Base-by-base conservation (phyloP, 257 asterid genomes). In the Mentha longifolia region DNA sequence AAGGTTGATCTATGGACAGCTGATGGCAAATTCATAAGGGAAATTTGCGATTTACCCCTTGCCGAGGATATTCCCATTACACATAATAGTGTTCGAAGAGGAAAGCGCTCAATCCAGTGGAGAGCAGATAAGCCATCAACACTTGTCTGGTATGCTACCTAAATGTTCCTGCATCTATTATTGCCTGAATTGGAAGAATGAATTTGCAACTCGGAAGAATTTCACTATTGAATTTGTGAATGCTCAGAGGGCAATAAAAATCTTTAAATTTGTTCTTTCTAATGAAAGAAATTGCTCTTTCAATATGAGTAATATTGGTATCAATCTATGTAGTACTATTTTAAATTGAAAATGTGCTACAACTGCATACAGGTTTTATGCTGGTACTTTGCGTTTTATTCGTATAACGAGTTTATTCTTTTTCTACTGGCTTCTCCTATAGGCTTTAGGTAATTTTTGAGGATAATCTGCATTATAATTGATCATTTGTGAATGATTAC, bases 51-150 rank as follows among this genome's bases (percentile, higher is more conserved):
- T 82, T 85, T 92, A 75, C 98, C 99, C 49, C 92, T 95, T 72
- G 99, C 98, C 4, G 98, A 95, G 87, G 87, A 92, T 76, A 95
- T 95, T 78, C 98, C 99, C 19, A 89, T 94, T 60, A 76, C 98
- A 56, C 87, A 84, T 76, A 88, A 75, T 73, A 95, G 99, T 73
- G 96, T 87, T 63, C 85, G 97, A 54, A 84, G 81, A 81, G 99
- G 99, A 69, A 89, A 91, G 85, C 90, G 99, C 10, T 91, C 99
- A 61, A 83, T 92, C 74, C 80, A 85, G 61, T 95, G 99, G 99
- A 89, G 99, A 84, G 85, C 96, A 58, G 97, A 94, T 74, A 87
- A 89, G 70, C 99, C 94, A 14, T 88, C 99, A 8, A 85, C 89
- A 73, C 85, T 95, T 69, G 90, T 85, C 78, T 95, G 99, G 99